Base-by-base conservation (phyloP, 106 monocot genomes). In the Phalaenopsis aphrodite region DNA sequence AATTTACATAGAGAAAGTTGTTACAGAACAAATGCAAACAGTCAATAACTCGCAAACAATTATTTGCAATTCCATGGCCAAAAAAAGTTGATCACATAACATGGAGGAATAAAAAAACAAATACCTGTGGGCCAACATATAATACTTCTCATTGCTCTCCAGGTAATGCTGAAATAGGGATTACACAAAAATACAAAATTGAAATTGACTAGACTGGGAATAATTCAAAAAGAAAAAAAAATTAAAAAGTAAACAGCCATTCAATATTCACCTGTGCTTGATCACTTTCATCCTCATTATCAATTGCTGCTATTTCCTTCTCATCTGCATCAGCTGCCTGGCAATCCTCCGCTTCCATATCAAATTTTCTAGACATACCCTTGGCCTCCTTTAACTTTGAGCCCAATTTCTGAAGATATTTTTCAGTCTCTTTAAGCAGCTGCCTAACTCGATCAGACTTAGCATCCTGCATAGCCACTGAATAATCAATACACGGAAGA, bases 81-180 rank as follows among this genome's bases (percentile, higher is more conserved):
- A 37, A 14, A 10, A 69, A 37, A 36, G 9, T 24, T 39, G 5
- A 38, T 3, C 15, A 2, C 38, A 69, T 37, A 69, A 39, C 12
- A 69, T 69, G 12, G 12, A 38, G 37, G 38, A 37, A 69, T 39
- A 37, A 30, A 10, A 36, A 67, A n/a, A 56, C 2, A 12, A 38
- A 69, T 93, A 99, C 98, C 94, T 99, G 83, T 99, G 98, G 14
- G 98, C 98, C 89, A 99, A 84, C 79, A 88, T 77, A 75, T 99
- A 99, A 79, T 99, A 99, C 42, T 99, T 99, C 75, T 99, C 94
- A 79, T 99, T 99, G 88, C 99, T 99, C 81, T 95, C 99, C 47
- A 99, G 82, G 80, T 99, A 99, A 83, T 99, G 94, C 99, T 99
- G 88, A 85, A 94, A 66, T 47, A 82, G 23, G 72, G 49, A 87